Percentiles rank a stretch among this genome's conserved stretches.
Evolutionary conservation across 179 eudicot genomes (phyloP).

Genomic region (Spinacia oleracea): DNA sequence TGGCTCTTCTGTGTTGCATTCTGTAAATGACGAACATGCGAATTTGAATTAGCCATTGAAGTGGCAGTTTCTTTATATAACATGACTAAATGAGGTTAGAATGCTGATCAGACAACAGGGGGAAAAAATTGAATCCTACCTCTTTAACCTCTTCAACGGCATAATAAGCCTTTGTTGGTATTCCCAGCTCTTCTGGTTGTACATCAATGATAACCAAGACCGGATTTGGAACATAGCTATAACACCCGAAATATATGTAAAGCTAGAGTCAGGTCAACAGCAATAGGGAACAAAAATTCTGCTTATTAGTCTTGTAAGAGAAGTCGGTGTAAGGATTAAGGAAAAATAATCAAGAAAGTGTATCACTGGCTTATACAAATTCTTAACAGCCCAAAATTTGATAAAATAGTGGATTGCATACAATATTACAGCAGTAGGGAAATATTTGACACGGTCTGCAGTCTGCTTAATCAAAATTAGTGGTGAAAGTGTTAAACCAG

Average conservation of each 20-base stretch:
- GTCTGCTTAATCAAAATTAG: neutral
- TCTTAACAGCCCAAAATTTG: neutral
- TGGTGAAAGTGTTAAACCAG: neutral
- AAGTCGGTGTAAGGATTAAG: neutral
- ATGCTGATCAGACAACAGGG: neutral
- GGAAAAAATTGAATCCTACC: slow-evolving; percentile 60
- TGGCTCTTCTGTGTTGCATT: slow-evolving; percentile 98
- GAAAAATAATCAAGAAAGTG: neutral
- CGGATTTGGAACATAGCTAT: slow-evolving; percentile 92
- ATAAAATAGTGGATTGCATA: neutral
- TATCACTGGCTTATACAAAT: neutral
- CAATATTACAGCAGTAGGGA: neutral
- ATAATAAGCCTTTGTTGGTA: slow-evolving; percentile 95
- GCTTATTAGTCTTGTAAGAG: neutral
- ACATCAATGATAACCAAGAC: slow-evolving; percentile 96
- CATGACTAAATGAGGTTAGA: neutral
- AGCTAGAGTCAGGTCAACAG: slow-evolving; percentile 1
- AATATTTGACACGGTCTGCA: neutral
- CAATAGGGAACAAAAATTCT: neutral
- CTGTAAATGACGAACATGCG: slow-evolving; percentile 40
- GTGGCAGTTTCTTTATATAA: neutral
- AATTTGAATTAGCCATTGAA: neutral
- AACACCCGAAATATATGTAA: slow-evolving; percentile 19
- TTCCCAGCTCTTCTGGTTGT: slow-evolving; percentile 95
- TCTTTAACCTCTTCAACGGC: slow-evolving; percentile 98